Base-by-base conservation (phyloP, 73 alveolate species). In the Paramecium tetraurelia region DNA sequence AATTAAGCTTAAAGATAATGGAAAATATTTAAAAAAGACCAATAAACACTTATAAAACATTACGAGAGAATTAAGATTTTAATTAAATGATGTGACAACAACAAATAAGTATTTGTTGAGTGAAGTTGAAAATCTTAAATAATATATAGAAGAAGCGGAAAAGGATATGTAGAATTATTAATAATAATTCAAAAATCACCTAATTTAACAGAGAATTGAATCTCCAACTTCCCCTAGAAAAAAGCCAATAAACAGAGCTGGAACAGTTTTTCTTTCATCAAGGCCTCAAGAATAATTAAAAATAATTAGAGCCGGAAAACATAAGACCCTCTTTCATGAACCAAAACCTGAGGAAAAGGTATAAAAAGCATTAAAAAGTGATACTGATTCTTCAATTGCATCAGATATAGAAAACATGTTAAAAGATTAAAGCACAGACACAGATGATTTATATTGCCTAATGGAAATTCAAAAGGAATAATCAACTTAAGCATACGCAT, bases 111-210 rank as follows among this genome's bases (percentile, higher is more conserved):
- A 80, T 80, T 80, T 80, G 24, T 3, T 24, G 10, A 41, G 16
- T 14, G 90, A 80, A 46, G 75, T 44, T 40, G 90, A 80, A 80
- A 80, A 35, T 31, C 57, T 43, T 10, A 80, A 80, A 80, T 21
- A 41, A 46, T 80, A 80, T 44, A 46, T 80, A 16, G 90, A 80
- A 24, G 90, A 80, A 9, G 86, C 86, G 4, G 86, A 72, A 14
- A 31, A 43, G n/a, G 86, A 72, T 20, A 20, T 72, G 57, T 11
- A 63, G 21, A 63, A 63, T 63, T 27, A 31, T 4, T 5, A 63
- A 33, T 63, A 22, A 33, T 63, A 63, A 63, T 63, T 31, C 46
- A 20, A 63, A 63, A 63, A 27, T 12, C 46, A 24, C 10, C 10
- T 63, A 31, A 31, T 63, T 7, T 33, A 21, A 27, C 46, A 10